A percentile compares a stretch with the other conserved stretches of the same genome.
Evolutionary conservation across 768 basidiomycete genomes (phyloP).

Genomic region (Boletus bicolor): DNA sequence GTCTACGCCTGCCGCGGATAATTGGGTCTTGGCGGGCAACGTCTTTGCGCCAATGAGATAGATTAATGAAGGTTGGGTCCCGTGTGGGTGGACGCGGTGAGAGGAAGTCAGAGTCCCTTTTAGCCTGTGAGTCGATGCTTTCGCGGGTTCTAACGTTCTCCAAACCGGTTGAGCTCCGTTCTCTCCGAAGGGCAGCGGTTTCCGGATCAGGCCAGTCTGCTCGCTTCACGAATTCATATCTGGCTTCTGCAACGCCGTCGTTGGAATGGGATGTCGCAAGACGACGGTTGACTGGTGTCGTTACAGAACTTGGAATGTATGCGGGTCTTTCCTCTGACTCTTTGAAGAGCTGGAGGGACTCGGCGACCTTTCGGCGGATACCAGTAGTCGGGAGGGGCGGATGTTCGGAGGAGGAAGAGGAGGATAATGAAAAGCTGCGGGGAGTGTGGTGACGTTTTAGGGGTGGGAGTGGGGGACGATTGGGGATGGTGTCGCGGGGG

Average conservation of each 20-base stretch:
- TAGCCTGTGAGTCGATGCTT: constrained; percentile 23
- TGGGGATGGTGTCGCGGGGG: constrained; percentile 19
- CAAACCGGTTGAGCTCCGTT: constrained; percentile 60
- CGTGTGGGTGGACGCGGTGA: constrained; percentile 36
- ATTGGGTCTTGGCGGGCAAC: constrained; percentile 38
- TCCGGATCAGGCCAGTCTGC: constrained; percentile 85
- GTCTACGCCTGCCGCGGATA: constrained; percentile 60
- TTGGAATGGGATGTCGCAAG: constrained; percentile 38
- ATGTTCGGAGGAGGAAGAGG: constrained; percentile 19
- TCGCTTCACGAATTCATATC: constrained; percentile 79
- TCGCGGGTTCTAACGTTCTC: constrained; percentile 58
- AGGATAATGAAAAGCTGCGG: constrained; percentile 31
- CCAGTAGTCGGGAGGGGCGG: constrained; percentile 32
- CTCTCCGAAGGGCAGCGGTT: constrained; percentile 63
- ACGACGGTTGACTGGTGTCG: constrained; percentile 30
- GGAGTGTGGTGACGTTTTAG: constrained; percentile 34
- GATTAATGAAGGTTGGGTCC: constrained; percentile 45
- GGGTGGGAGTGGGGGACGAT: constrained; percentile 9
- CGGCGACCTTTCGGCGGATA: constrained; percentile 81
- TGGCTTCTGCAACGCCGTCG: constrained; percentile 59
- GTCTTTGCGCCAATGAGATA: constrained; percentile 58
- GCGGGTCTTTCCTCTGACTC: constrained; percentile 51
- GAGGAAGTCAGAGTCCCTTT: constrained; percentile 23
- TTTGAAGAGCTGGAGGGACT: constrained; percentile 77
- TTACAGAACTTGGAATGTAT: constrained; percentile 21